Evolutionary conservation across 2,329 filamentous ascomycete genomes (phyloP), one percentile per base, ranked within the genome.

Genomic region (Zasmidium cellare): DNA sequence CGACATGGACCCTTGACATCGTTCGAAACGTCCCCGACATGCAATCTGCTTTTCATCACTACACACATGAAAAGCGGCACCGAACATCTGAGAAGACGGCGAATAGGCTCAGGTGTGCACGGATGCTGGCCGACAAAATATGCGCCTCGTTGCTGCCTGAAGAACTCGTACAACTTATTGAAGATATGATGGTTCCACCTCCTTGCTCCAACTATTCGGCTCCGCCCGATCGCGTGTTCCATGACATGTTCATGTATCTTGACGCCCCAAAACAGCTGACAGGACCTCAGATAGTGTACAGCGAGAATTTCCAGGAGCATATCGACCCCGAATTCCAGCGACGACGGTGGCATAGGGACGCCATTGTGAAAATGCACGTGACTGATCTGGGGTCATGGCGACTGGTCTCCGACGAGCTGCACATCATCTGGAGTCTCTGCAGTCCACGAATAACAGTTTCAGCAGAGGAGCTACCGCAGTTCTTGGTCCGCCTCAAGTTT

Each of bases 361-460:
- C 5, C 25, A 28, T 28, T n/a, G 7, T 44, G 12, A 31, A 22
- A 24, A 3, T 49, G 23, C 46, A 23, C 18, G 45, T 55, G 25
- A 55, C 24, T 14, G 20, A 55, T 44, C 24, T 49, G 16, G 24
- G 47, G 24, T 35, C 18, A 45, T 55, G 53, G 53, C 45, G 24
- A 9, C 46, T 55, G 3, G 45, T 55, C 18, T 22, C 53, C 9
- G 53, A 55, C 46, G 53, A 55, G n/a, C 45, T 55, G 14, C 53
- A 55, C 31, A 49, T 44, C 5, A 2, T 55, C 3, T 55, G 53
- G 53, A 49, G 24, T 16, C n/a, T 49, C 18, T 55, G 46, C 14
- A 31, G 18, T 22, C 53, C 53, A 18, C 45, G 53, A 14, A 5
- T n/a, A 11, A 45, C 25, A 9, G 3, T 49, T 1, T 16, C 46